phyloP scores from a whole-genome alignment of 305 asterid genomes.

The Withania somnifera region DNA sequence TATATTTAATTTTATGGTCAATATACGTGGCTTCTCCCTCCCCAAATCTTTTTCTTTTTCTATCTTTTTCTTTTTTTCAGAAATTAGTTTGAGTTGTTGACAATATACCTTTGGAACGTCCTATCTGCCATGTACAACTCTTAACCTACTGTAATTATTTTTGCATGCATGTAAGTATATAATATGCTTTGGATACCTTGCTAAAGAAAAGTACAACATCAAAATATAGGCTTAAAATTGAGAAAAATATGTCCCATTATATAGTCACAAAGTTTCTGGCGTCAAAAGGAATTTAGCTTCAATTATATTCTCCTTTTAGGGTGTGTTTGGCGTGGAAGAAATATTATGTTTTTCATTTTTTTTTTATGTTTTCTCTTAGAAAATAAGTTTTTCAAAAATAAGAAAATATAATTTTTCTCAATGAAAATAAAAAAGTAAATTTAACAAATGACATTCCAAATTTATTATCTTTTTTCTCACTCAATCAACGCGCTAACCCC shows the following conservation, averaged over 20 bases:
- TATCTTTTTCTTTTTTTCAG: background rate
- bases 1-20: background rate
- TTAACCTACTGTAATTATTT: background rate
- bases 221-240: background rate
- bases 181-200: background rate
- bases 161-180: background rate
- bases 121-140: background rate
- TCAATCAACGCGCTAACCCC: background rate
- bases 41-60: background rate
- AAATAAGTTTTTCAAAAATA: background rate
- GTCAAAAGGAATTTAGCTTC: background rate
- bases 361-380: background rate
- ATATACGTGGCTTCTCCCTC: conserved; percentile 10
- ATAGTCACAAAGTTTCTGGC: background rate
- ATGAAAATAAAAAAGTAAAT: background rate
- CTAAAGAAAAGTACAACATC: background rate
- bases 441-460: background rate
- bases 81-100: background rate
- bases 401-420: background rate
- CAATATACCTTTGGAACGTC: background rate
- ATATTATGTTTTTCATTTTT: background rate
- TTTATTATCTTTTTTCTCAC: background rate
- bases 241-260: background rate
- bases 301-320: background rate
- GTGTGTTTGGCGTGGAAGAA: background rate